Base-by-base conservation (phyloP, 1,139 yeast genomes). In the Protomyces inouyei region DNA sequence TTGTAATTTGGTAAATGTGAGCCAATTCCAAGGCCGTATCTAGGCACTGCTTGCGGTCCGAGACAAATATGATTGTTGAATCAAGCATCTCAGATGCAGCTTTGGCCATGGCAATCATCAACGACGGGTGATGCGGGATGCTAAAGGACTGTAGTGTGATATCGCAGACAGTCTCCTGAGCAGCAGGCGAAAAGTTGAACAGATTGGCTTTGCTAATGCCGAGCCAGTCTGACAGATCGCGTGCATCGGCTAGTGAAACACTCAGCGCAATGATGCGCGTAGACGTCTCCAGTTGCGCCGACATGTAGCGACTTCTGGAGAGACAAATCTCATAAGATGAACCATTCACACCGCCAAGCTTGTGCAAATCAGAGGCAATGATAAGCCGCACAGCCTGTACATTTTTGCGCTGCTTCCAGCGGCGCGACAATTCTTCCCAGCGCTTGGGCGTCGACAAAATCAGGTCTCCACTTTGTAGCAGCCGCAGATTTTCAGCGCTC, bases 141-240 rank as follows among this genome's bases (percentile, higher is more conserved):
- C 77, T 77, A 65, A 79, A 78, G 0, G 84, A 76, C 68, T 84
- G 85, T 52, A 90, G 72, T 69, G 82, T 85, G 21, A 90, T 83
- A 61, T 82, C 82, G 40, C 89, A 71, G 1, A 86, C 84, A 54
- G 76, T 73, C 28, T 79, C 77, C 65, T 95, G 78, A 48, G 84
- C 85, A 53, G 78, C 76, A 0, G 95, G 86, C 25, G 85, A 80
- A 73, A 87, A 91, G 71, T 90, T 92, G 76, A 80, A 89, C 3
- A 85, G 79, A 55, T 83, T 79, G 48, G 76, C 79, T 64, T 78
- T 79, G 40, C 82, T 78, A 38, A 88, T 85, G 1, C 95, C 96
- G 43, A 93, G 75, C 97, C 98, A 95, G 66, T 86, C 89, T 0
- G 89, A 95, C 68, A 92, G 74, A 69, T 89, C 97, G 64, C 83